A percentile compares a stretch with the other conserved stretches of the same genome.
These are phyloP conservation scores for Komagataella pseudopastoris DNA, from an alignment of 805 yeast species.

Conservation along the genomic window DNA sequence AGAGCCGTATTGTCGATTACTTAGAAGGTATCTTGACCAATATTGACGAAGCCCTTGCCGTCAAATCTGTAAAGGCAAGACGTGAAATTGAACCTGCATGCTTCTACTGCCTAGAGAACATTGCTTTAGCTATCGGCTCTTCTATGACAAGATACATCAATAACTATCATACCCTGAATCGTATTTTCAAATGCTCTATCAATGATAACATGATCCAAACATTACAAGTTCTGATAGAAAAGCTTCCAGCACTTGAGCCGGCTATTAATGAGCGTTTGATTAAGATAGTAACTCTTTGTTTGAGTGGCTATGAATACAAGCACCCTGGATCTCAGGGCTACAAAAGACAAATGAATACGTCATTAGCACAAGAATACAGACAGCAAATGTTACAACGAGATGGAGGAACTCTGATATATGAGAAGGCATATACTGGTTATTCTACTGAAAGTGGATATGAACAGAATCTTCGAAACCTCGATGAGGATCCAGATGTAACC, in stretches of 20 bases:
- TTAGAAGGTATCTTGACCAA: conserved; percentile 79
- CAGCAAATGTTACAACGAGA: conserved; percentile 61
- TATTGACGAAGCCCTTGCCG: conserved; percentile 63
- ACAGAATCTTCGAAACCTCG: neutral
- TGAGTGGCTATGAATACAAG: conserved; percentile 70
- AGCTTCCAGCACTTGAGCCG: conserved; percentile 71
- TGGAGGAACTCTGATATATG: conserved; percentile 23
- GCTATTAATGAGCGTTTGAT: conserved; percentile 60
- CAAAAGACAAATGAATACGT: conserved; percentile 39
- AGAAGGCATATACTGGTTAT: neutral
- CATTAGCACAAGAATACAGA: conserved; percentile 68
- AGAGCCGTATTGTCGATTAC: conserved; percentile 76
- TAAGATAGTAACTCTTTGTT: conserved; percentile 55
- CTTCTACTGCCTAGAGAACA: conserved; percentile 76
- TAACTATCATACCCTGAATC: conserved; percentile 57
- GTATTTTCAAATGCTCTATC: conserved; percentile 71
- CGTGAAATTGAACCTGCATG: conserved; percentile 75
- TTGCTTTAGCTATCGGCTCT: conserved; percentile 85
- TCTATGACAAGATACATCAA: conserved; percentile 84
- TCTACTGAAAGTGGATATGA: neutral
- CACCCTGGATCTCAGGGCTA: conserved; percentile 82
- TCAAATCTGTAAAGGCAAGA: conserved; percentile 44
- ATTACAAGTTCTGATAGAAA: conserved; percentile 46
- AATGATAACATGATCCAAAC: conserved; percentile 76
- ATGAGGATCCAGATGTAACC: conserved; percentile 17